A percentile compares a stretch with the other conserved stretches of the same genome.
These are phyloP conservation scores for Cephaloascus albidus DNA, from an alignment of 805 yeast genomes.

Conservation along the genomic window DNA sequence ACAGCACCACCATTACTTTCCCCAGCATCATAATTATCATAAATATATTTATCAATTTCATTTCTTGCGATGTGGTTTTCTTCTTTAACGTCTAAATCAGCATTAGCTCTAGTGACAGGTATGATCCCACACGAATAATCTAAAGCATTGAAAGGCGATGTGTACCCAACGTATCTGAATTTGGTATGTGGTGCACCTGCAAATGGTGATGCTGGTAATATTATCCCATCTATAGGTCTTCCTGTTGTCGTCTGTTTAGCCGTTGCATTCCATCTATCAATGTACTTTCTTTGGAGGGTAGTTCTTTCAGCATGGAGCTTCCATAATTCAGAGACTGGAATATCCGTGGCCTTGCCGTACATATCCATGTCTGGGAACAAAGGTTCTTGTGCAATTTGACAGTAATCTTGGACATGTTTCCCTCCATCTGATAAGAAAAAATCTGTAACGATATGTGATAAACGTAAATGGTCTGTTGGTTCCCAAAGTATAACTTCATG, in stretches of 20 bases:
- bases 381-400: constrained; percentile 32
- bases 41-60: constrained; percentile 33
- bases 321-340: constrained; percentile 31
- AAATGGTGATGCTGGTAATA: constrained; percentile 38
- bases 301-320: constrained; percentile 23
- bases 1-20: constrained; percentile 53
- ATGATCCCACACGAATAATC: constrained; percentile 24
- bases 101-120: constrained; percentile 51
- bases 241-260: constrained; percentile 22
- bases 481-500: constrained; percentile 43
- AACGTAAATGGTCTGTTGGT: constrained; percentile 25
- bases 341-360: constrained; percentile 23
- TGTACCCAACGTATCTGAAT: constrained; percentile 35
- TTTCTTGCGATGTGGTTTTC: constrained; percentile 17
- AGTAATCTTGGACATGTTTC: constrained; percentile 20
- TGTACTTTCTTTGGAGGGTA: constrained; percentile 25
- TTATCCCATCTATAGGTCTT: constrained; percentile 35
- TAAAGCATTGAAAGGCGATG: constrained; percentile 23
- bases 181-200: constrained; percentile 29
- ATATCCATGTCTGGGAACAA: constrained; percentile 30
- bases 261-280: constrained; percentile 33
- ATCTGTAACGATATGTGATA: constrained; percentile 16
- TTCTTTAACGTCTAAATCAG: constrained; percentile 22
- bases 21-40: constrained; percentile 31
- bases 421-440: constrained; percentile 41